A percentile compares a stretch with the other conserved stretches of the same genome.
phyloP scores from a whole-genome alignment of 441 rosid species.

The Isatis lusitanica region DNA sequence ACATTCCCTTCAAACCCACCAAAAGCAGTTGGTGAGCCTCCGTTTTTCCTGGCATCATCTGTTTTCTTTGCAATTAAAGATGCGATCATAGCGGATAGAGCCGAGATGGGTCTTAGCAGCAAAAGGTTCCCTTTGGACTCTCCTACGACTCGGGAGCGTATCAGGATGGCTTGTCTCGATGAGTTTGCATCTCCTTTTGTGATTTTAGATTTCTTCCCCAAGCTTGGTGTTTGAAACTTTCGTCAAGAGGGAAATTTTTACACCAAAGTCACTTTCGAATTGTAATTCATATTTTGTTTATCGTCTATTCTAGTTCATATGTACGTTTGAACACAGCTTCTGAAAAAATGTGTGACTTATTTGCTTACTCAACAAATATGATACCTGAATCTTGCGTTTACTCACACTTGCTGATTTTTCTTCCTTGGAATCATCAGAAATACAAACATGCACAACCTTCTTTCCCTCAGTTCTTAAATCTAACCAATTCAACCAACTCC shows the following conservation, averaged over 20 bases:
- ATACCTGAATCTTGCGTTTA: neutral
- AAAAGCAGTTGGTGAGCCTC: constrained; percentile 96
- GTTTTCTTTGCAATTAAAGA: constrained; percentile 92
- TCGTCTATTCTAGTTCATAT: too few species aligned
- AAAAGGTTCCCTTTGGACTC: constrained; percentile 87
- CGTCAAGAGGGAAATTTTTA: too few species aligned
- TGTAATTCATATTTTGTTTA: too few species aligned
- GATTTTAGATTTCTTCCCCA: constrained; percentile 53
- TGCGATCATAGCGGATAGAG: constrained; percentile 78
- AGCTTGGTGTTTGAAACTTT: constrained; percentile 68
- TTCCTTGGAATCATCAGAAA: neutral
- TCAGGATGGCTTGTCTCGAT: constrained; percentile 91
- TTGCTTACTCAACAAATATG: too few species aligned
- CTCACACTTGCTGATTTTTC: neutral
- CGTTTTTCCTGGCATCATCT: constrained; percentile 86
- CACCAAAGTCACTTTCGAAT: too few species aligned
- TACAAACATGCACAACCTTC: neutral
- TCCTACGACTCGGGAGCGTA: constrained; percentile 93
- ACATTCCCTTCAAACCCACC: constrained; percentile 88
- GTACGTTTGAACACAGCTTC: too few species aligned
- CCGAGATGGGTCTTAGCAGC: constrained; percentile 51
- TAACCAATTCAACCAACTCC: too few species aligned
- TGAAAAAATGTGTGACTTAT: too few species aligned
- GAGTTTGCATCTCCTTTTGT: constrained; percentile 59
- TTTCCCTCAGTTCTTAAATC: neutral